phyloP scores from a whole-genome alignment of 257 asterid genomes.

The Fraxinus americana region DNA sequence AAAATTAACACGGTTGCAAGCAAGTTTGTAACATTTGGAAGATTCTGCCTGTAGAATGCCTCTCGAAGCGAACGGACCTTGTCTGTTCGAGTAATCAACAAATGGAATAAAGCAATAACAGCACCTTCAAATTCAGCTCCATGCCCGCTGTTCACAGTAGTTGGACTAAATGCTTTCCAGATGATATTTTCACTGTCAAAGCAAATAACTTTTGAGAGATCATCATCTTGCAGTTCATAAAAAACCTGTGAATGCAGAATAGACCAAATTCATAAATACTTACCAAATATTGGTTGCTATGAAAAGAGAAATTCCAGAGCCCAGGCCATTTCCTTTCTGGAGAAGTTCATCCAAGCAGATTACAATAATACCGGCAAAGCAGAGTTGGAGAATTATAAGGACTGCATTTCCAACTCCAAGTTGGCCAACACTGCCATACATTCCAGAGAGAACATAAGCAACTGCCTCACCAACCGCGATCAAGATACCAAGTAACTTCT shows the following conservation, averaged over 20 bases:
- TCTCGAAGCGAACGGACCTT: constrained; percentile 82
- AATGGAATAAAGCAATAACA: constrained; percentile 81
- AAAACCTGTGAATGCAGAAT: background rate
- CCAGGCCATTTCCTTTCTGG: constrained; percentile 84
- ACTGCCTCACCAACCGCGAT: constrained; percentile 87
- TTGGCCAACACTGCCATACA: constrained; percentile 81
- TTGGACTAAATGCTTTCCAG: constrained; percentile 91
- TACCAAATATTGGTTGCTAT: constrained; percentile 88
- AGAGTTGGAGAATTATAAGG: constrained; percentile 76
- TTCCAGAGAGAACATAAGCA: constrained; percentile 84
- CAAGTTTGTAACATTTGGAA: constrained; percentile 80
- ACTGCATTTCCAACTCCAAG: constrained; percentile 88
- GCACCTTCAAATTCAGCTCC: constrained; percentile 96
- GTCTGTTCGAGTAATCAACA: constrained; percentile 74
- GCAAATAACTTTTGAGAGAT: background rate
- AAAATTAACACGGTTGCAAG: constrained; percentile 84
- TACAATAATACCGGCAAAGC: constrained; percentile 84
- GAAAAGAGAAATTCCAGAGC: constrained; percentile 84
- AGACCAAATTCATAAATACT: constrained; percentile 16
- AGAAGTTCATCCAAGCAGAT: constrained; percentile 84
- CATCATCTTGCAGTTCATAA: constrained; percentile 5
- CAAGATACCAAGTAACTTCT: constrained; percentile 73
- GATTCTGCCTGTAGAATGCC: constrained; percentile 92
- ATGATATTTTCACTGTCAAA: constrained; percentile 70
- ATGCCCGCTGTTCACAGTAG: constrained; percentile 82